Evolutionary conservation across 805 yeast genomes (phyloP).

Genomic region (Candida stauntonica): DNA sequence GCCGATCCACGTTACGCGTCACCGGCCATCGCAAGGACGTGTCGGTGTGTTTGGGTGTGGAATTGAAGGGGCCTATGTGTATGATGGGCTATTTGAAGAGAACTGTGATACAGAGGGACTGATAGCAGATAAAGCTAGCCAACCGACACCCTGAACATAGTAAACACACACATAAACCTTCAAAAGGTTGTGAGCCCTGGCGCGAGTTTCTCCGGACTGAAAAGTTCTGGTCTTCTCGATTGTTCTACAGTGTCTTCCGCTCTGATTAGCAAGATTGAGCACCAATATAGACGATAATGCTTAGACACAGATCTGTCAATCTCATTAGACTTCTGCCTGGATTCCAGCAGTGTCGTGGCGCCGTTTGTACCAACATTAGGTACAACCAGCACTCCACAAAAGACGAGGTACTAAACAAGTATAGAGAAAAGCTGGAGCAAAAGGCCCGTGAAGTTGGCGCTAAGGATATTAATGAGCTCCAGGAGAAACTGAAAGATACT

Average conservation of each 20-base stretch:
- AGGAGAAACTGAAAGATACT: constrained; percentile 55
- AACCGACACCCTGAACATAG: too few relatives aligned
- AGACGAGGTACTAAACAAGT: constrained; percentile 26
- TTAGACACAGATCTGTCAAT: constrained; percentile 2
- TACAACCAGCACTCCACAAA: constrained; percentile 19
- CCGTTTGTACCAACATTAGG: constrained; percentile 18
- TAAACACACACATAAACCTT: too few relatives aligned
- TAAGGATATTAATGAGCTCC: constrained; percentile 51
- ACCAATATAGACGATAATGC: too few relatives aligned
- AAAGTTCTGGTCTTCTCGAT: background rate
- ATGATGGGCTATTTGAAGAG: too few relatives aligned
- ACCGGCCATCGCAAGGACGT: too few relatives aligned
- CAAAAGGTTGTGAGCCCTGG: background rate
- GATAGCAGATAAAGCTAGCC: too few relatives aligned
- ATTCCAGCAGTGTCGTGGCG: constrained; percentile 13
- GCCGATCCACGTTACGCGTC: background rate
- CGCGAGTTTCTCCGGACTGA: background rate
- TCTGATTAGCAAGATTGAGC: too few relatives aligned
- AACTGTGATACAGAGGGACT: too few relatives aligned
- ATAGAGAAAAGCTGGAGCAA: constrained; percentile 33
- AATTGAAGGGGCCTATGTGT: too few relatives aligned
- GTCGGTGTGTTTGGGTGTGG: too few relatives aligned
- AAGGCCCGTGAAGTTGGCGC: constrained; percentile 41
- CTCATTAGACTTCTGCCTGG: constrained; percentile 4
- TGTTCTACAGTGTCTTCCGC: background rate